phyloP scores from a whole-genome alignment of 179 eudicot genomes.

The Silene noctiflora region DNA sequence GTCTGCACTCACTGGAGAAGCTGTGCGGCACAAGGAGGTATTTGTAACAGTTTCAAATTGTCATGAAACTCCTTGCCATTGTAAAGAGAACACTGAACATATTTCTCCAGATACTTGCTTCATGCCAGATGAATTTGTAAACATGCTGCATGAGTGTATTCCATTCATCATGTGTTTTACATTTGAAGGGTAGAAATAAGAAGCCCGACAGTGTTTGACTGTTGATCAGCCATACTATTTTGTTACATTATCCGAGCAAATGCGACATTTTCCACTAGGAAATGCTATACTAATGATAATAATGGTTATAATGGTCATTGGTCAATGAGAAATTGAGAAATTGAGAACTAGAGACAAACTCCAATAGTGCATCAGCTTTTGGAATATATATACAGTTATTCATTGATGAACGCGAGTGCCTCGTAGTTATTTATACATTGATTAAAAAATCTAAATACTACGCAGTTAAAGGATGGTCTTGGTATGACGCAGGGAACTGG shows the following conservation, averaged over 20 bases:
- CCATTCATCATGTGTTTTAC: not conserved
- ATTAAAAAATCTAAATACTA: no score
- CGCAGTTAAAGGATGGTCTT: not conserved
- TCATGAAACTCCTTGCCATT: not conserved
- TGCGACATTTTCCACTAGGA: not conserved
- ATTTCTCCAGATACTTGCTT: not conserved
- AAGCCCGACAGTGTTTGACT: not conserved
- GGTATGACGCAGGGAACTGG: not conserved
- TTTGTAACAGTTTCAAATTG: not conserved
- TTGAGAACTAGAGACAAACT: no score
- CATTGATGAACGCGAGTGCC: not conserved
- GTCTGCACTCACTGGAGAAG: constrained; percentile 51
- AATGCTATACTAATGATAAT: not conserved
- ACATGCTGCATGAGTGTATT: not conserved
- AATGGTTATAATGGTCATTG: not conserved
- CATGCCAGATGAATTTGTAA: not conserved
- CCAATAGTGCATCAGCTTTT: not conserved
- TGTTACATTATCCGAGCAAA: not conserved
- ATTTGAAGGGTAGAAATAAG: not conserved
- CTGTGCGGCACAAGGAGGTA: constrained; percentile 78
- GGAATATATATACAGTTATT: not conserved
- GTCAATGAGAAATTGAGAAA: constrained; percentile 3
- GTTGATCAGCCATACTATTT: not conserved
- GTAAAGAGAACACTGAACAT: not conserved
- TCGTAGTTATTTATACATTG: no score